Evolutionary conservation across 2,329 filamentous ascomycete species (phyloP), one percentile per base, ranked within the genome.

Genomic region (Alternaria sp.): DNA sequence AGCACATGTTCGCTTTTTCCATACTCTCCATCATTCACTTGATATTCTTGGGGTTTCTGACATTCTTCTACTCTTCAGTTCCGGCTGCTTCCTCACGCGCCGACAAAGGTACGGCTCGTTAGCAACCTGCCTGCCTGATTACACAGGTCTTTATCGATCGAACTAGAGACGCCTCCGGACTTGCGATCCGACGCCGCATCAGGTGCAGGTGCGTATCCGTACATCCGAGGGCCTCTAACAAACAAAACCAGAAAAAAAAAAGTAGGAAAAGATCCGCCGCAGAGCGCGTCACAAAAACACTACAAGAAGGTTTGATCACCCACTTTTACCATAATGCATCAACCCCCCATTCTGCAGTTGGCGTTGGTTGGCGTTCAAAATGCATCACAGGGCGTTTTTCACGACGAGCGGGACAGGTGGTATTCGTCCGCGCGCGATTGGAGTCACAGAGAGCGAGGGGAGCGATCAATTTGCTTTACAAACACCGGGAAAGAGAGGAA

Each of bases 1-100:
- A 63, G 67, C 67, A 65, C 66, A 76, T 71, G 70, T 76, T 73
- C 73, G 72, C 73, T 65, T 62, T 58, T 54, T 51, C 63, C 60
- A 49, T 56, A 46, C 61, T 62, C 61, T 62, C 61, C 49, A 55
- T 60, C 49, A 61, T 64, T 60, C 52, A 53, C 17, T 64, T 62
- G 44, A 65, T 63, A 57, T 26, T 56, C 19, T 65, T 68, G 54
- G 59, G 63, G 53, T 53, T 71, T 73, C 69, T 77, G 68, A 75
- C 71, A 66, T 63, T 59, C 59, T 58, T 67, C 46, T 67, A 61
- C 67, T 30, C 59, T 59, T 61, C 74, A 78, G 73, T 71, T 68
- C 62, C 67, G 69, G 58, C 62, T 72, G 57, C 67, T 71, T 55
- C 54, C 64, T 36, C 30, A 58, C 51, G 47, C 63, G 25, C 59